phyloP scores from a whole-genome alignment of 169 alveolate genomes.

The Babesia gibsoni region DNA sequence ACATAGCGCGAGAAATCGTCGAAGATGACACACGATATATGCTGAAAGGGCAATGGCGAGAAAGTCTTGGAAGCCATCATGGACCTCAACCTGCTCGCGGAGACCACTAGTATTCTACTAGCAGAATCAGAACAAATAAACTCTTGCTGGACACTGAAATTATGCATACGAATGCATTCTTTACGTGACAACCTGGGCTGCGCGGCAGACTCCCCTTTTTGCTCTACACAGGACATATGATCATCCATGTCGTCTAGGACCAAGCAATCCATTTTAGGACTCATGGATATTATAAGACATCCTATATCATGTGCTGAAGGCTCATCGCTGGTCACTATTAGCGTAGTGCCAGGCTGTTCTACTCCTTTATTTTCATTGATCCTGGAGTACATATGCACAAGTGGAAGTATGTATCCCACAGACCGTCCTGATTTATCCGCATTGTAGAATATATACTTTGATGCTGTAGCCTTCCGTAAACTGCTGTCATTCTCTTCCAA shows the following conservation, averaged over 20 bases:
- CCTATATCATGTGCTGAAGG: background rate
- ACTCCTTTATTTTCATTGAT: background rate
- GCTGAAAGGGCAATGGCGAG: background rate
- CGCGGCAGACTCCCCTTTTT: background rate
- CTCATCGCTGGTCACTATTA: conserved; percentile 7
- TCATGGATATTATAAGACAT: conserved; percentile 1
- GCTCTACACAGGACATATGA: background rate
- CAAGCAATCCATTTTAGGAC: conserved; percentile 7
- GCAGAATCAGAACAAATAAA: background rate
- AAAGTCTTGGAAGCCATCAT: background rate
- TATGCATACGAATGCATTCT: background rate
- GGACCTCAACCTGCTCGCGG: background rate
- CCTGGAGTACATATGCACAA: conserved; percentile 9
- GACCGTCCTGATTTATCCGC: conserved; percentile 35
- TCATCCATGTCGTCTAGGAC: background rate
- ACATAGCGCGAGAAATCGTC: conserved; percentile 22
- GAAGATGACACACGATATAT: conserved; percentile 3
- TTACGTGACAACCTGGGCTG: background rate
- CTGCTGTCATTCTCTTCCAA: conserved; percentile 3
- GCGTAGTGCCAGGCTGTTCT: background rate
- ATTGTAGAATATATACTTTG: conserved; percentile 37
- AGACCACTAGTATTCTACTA: background rate
- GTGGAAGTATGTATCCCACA: conserved; percentile 51
- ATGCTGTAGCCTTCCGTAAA: background rate
- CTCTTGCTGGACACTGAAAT: background rate